phyloP scores from a whole-genome alignment of 352 stramenopile species.

The Globisporangium spiculum region DNA sequence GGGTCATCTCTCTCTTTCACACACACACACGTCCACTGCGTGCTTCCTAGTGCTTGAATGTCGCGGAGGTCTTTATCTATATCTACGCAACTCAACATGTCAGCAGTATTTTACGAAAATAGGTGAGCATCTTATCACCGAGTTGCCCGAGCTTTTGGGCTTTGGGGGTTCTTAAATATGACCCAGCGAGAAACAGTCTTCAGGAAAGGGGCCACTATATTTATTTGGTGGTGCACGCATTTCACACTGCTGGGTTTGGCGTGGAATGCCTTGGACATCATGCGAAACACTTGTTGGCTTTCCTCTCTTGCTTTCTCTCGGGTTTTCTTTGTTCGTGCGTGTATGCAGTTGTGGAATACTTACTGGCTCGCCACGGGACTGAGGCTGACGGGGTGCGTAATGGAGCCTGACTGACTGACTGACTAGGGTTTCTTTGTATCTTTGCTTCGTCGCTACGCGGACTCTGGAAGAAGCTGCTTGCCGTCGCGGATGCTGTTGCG shows the following conservation, averaged over 20 bases:
- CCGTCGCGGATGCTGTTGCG: conserved; percentile 48
- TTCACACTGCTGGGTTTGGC: neutral
- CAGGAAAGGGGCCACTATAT: neutral
- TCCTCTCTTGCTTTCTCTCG: neutral
- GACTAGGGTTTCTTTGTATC: neutral
- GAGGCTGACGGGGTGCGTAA: neutral
- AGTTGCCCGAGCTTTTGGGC: neutral
- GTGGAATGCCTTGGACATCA: neutral
- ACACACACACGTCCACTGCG: too few relatives aligned
- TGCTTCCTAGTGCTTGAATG: neutral
- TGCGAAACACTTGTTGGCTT: neutral
- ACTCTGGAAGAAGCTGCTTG: conserved; percentile 14
- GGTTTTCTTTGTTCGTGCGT: neutral
- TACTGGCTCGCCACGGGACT: neutral
- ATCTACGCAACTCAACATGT: neutral
- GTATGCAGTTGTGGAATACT: neutral
- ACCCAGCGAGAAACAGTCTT: neutral
- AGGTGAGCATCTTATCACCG: conserved; percentile 6
- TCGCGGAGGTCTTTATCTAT: neutral
- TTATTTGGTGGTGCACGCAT: neutral
- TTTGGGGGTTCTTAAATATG: neutral
- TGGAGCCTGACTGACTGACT: neutral
- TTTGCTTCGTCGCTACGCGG: conserved; percentile 3
- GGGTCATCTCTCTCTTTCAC: neutral
- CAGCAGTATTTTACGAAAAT: conserved; percentile 6